These are phyloP conservation scores for Lentinula lateritia DNA, from an alignment of 768 basidiomycete genomes.

Conservation along the genomic window DNA sequence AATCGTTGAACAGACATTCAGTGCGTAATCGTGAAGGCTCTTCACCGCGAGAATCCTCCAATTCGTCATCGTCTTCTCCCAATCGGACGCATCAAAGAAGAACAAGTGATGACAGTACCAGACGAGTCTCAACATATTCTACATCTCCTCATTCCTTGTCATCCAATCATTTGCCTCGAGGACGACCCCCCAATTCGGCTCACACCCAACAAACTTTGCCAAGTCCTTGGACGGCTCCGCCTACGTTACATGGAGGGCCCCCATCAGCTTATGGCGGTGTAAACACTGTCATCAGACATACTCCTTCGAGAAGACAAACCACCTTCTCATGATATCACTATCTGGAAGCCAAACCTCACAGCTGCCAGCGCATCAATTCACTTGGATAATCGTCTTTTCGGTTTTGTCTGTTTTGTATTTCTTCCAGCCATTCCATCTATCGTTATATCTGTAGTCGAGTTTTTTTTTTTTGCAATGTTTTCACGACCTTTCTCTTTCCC, in stretches of 20 bases:
- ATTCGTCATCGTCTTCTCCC: conserved; percentile 31
- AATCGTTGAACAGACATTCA: conserved; percentile 6
- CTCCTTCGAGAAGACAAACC: conserved; percentile 8
- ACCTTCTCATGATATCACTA: not conserved
- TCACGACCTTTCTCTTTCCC: not conserved
- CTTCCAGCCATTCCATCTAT: not conserved
- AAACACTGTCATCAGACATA: not conserved
- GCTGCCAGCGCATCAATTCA: not conserved
- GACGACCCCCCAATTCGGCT: conserved; percentile 18
- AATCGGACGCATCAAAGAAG: conserved; percentile 21
- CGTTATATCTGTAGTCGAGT: not conserved
- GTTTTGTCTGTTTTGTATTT: not conserved
- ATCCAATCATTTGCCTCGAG: conserved; percentile 10
- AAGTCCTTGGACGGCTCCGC: conserved; percentile 40
- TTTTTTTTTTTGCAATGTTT: not conserved
- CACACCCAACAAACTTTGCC: conserved; percentile 19
- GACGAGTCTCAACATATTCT: conserved; percentile 5
- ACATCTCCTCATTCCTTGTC: conserved; percentile 9
- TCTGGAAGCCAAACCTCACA: not conserved
- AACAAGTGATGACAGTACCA: conserved; percentile 12
- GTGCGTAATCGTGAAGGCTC: conserved; percentile 26
- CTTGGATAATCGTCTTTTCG: not conserved
- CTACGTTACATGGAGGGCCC: conserved; percentile 10
- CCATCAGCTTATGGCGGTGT: not conserved
- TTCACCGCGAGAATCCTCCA: conserved; percentile 25